These are phyloP conservation scores for Gillenia trifoliata DNA, from an alignment of 306 rosid species.

Conservation along the genomic window DNA sequence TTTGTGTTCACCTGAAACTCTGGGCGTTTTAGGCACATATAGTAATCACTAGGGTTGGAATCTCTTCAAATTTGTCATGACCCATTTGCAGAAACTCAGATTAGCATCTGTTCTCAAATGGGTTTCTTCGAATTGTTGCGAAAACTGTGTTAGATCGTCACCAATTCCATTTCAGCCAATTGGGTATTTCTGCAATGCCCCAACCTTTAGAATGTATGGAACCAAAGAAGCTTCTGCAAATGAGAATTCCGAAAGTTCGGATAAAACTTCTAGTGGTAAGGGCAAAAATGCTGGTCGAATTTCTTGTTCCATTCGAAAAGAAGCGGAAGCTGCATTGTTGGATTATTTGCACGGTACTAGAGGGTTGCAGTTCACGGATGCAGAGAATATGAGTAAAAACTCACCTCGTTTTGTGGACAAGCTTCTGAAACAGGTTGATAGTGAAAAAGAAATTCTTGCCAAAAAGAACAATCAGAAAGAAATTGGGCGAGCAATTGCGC, in stretches of 20 bases:
- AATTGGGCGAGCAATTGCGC: slow-evolving; percentile 33
- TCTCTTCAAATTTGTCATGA: slow-evolving; percentile 34
- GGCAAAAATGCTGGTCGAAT: slow-evolving; percentile 5
- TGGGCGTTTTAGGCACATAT: neutral
- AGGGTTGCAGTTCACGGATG: slow-evolving; percentile 56
- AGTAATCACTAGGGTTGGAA: neutral
- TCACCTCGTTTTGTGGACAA: slow-evolving; percentile 52
- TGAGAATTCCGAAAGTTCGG: neutral
- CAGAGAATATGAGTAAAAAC: slow-evolving; percentile 74
- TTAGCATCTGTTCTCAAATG: slow-evolving; percentile 11
- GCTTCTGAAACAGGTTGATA: slow-evolving; percentile 33
- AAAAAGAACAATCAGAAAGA: slow-evolving; percentile 1
- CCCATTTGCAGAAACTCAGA: slow-evolving; percentile 35
- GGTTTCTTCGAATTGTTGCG: slow-evolving; percentile 19
- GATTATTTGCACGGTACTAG: slow-evolving; percentile 83
- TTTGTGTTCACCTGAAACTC: neutral
- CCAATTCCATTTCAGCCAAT: slow-evolving; percentile 8
- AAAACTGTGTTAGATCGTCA: slow-evolving; percentile 6
- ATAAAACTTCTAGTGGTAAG: neutral
- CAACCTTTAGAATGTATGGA: slow-evolving; percentile 43
- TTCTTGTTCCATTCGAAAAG: slow-evolving; percentile 18
- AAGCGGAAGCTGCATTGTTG: slow-evolving; percentile 64
- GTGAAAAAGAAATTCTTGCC: neutral
- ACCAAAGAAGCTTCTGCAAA: slow-evolving; percentile 18
- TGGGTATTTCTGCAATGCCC: slow-evolving; percentile 21